phyloP scores from a whole-genome alignment of 73 alveolate species.

The Paramecium tetraurelia region DNA sequence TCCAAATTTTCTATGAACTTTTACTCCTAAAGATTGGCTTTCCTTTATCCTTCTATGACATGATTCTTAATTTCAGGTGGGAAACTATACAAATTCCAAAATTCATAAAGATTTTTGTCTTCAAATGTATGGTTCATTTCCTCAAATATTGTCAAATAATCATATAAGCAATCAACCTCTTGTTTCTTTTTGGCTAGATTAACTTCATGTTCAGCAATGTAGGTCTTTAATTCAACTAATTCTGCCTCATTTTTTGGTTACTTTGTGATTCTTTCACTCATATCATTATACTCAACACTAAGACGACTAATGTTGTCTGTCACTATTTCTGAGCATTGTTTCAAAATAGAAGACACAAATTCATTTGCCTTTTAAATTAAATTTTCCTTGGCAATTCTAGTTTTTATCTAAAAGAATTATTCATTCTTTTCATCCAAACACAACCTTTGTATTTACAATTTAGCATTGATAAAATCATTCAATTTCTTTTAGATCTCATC shows the following conservation, averaged over 20 bases:
- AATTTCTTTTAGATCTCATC: constrained; percentile 44
- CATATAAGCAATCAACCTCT: constrained; percentile 48
- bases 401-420: constrained; percentile 54
- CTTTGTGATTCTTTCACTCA: constrained; percentile 44
- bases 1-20: constrained; percentile 55
- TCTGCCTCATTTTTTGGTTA: constrained; percentile 56
- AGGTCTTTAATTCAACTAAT: constrained; percentile 51
- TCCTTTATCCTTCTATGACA: constrained; percentile 58
- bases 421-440: constrained; percentile 59
- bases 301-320: neutral
- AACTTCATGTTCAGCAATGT: constrained; percentile 56
- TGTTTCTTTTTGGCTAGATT: constrained; percentile 52
- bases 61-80: constrained; percentile 48
- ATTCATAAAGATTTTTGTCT: neutral
- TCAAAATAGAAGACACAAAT: constrained; percentile 17
- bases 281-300: constrained; percentile 32
- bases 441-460: constrained; percentile 33
- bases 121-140: constrained; percentile 28
- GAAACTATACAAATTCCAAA: constrained; percentile 30
- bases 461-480: constrained; percentile 50
- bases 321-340: constrained; percentile 16
- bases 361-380: constrained; percentile 57
- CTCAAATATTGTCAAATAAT: constrained; percentile 51
- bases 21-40: constrained; percentile 27
- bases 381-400: constrained; percentile 53